Conservation (phyloP, 177 flowering plant species). For the Telopea speciosissima region DNA sequence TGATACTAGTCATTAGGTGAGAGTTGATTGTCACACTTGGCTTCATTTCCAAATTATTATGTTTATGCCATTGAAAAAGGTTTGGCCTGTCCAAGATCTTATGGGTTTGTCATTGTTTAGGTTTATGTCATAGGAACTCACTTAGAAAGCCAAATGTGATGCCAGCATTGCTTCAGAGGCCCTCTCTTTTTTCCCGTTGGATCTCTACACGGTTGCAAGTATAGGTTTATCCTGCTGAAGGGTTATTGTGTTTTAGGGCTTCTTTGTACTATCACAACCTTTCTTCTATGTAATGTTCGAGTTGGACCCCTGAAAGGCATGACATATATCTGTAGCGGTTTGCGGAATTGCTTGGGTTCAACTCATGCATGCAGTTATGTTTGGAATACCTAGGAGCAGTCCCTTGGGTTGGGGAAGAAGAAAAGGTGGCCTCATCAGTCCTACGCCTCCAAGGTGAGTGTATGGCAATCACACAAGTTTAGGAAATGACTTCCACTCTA, state of each 20-base stretch:
- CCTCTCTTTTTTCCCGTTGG: neutral
- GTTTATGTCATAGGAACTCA: neutral
- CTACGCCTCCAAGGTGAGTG: slow-evolving; percentile 50
- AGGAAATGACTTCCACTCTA: too few species aligned
- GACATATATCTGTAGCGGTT: slow-evolving; percentile 40
- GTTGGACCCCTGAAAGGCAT: neutral
- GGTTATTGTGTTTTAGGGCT: neutral
- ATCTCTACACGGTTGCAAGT: too few species aligned
- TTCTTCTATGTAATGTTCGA: neutral
- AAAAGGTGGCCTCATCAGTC: slow-evolving; percentile 79
- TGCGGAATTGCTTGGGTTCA: slow-evolving; percentile 72
- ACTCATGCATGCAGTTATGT: slow-evolving; percentile 64
- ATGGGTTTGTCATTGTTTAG: neutral
- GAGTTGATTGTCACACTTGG: neutral
- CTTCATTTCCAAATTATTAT: too few species aligned
- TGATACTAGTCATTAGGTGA: neutral
- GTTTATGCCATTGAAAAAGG: neutral
- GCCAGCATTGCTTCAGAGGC: neutral
- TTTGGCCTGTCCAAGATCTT: neutral
- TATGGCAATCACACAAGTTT: slow-evolving; percentile 49
- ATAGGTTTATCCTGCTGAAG: neutral
- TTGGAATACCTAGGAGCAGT: slow-evolving; percentile 92
- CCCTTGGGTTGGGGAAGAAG: slow-evolving; percentile 98
- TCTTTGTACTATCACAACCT: neutral
- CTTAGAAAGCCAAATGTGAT: neutral